These are phyloP conservation scores for Diaporthe eres DNA, from an alignment of 2,329 filamentous ascomycete genomes.

Conservation along the genomic window DNA sequence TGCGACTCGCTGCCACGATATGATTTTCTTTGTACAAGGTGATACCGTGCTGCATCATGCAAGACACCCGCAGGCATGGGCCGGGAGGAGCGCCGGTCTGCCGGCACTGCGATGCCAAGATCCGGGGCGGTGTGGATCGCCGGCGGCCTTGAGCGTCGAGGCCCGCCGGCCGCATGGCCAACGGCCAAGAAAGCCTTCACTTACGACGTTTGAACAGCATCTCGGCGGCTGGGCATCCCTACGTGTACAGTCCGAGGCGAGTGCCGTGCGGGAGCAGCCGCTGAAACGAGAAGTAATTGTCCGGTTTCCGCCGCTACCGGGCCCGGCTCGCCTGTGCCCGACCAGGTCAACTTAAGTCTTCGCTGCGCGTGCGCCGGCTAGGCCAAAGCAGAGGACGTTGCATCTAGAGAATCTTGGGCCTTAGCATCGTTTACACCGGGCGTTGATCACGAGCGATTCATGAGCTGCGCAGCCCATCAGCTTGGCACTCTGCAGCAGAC, in stretches of 20 bases:
- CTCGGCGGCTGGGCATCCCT: constrained; percentile 9
- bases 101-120: constrained; percentile 18
- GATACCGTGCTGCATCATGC: not conserved
- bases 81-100: constrained; percentile 24
- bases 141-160: not conserved
- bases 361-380: not conserved
- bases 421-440: not conserved
- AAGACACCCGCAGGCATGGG: constrained; percentile 4
- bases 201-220: not conserved
- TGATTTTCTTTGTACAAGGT: not conserved
- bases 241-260: not conserved
- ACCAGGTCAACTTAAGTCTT: not conserved
- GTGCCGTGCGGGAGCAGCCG: constrained; percentile 9
- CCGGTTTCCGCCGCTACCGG: constrained; percentile 9
- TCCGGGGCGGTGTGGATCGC: constrained; percentile 25
- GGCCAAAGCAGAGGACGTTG: constrained; percentile 15
- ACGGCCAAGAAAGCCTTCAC: not conserved
- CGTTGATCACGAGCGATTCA: constrained; percentile 2
- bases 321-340: not conserved
- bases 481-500: not conserved
- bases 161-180: constrained; percentile 27
- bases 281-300: constrained; percentile 14
- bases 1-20: not conserved
- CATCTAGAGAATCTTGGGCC: constrained; percentile 17
- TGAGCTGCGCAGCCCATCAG: not conserved